A percentile compares a stretch with the other conserved stretches of the same genome.
These are phyloP conservation scores for Draba incana DNA, from an alignment of 345 rosid genomes.

Conservation along the genomic window DNA sequence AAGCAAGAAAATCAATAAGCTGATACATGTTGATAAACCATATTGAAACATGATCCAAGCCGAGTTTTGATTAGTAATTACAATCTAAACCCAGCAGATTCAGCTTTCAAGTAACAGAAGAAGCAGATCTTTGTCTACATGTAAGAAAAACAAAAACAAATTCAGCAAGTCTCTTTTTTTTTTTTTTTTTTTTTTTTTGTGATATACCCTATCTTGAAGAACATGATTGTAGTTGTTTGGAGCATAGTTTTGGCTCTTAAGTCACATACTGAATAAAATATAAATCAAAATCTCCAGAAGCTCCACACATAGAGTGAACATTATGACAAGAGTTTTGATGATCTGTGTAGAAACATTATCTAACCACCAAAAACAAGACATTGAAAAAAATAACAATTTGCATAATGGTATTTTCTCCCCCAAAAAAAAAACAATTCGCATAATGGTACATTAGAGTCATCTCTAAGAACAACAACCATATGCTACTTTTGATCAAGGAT, in stretches of 20 bases:
- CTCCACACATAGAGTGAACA: not conserved
- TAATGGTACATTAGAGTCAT: not conserved
- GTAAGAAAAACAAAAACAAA: not conserved
- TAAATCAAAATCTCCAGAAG: not conserved
- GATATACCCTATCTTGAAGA: not conserved
- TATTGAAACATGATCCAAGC: too few relatives aligned
- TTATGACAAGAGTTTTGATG: not conserved
- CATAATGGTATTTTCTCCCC: too few relatives aligned
- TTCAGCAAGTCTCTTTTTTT: not conserved
- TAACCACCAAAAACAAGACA: conserved; percentile 8
- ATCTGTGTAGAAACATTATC: not conserved
- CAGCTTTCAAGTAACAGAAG: not conserved
- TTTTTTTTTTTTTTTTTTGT: too few relatives aligned
- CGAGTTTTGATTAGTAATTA: too few relatives aligned
- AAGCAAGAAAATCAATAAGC: not conserved
- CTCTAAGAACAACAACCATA: not conserved
- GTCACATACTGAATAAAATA: not conserved
- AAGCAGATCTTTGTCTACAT: not conserved
- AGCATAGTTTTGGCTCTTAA: not conserved
- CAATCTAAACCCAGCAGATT: not conserved
- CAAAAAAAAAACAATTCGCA: too few relatives aligned
- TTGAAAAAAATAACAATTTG: not conserved
- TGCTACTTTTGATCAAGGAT: not conserved
- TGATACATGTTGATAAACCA: not conserved
- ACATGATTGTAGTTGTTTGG: not conserved